Evolutionary conservation across 1,284 basidiomycete genomes (phyloP).

Genomic region (Ustilago shanxiensis): DNA sequence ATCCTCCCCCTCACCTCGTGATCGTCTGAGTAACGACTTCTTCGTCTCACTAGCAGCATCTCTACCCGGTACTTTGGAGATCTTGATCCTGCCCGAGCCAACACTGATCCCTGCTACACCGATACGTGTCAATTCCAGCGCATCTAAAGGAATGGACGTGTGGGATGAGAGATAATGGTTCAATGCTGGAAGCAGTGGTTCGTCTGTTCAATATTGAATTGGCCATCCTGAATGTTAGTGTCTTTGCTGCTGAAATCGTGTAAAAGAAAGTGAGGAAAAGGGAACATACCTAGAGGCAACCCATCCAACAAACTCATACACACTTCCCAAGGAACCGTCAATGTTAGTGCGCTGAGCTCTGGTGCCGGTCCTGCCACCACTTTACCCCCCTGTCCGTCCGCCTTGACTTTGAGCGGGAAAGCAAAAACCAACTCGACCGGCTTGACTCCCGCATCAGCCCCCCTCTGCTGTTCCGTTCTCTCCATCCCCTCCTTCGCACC

Average conservation of each 20-base stretch:
- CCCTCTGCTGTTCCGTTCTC: slow-evolving; percentile 20
- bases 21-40: slow-evolving; percentile 20
- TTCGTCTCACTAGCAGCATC: slow-evolving; percentile 17
- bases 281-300: slow-evolving; percentile 13
- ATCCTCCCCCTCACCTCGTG: slow-evolving; percentile 3
- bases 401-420: slow-evolving; percentile 26
- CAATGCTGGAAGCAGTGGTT: slow-evolving; percentile 44
- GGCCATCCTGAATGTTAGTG: background rate
- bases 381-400: background rate
- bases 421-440: slow-evolving; percentile 47
- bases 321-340: slow-evolving; percentile 54
- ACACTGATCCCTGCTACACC: slow-evolving; percentile 50
- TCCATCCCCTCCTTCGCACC: slow-evolving; percentile 14
- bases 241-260: background rate
- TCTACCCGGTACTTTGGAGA: slow-evolving; percentile 23
- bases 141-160: slow-evolving; percentile 50
- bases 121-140: slow-evolving; percentile 37
- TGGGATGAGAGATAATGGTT: slow-evolving; percentile 46
- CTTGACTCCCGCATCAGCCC: slow-evolving; percentile 26
- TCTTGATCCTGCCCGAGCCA: slow-evolving; percentile 47
- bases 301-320: slow-evolving; percentile 47
- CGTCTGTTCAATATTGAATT: slow-evolving; percentile 13
- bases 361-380: slow-evolving; percentile 35
- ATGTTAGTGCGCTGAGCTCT: slow-evolving; percentile 31
- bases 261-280: background rate